Evolutionary conservation across 441 rosid species (phyloP).

Genomic region (Daphne laureola): DNA sequence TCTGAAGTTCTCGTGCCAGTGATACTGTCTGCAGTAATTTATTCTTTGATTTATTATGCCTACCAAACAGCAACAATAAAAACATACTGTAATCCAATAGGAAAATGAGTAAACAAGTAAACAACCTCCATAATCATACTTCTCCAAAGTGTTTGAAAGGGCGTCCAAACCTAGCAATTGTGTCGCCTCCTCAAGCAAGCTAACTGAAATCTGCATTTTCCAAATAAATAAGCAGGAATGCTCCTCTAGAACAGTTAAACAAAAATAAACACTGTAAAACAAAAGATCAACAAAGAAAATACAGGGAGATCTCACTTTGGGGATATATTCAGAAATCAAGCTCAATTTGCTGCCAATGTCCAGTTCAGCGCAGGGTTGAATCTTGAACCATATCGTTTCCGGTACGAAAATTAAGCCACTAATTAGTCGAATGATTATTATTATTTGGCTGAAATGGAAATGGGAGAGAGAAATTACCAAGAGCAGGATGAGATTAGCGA

Average conservation of each 20-base stretch:
- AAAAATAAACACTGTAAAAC: not conserved
- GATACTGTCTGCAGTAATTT: too few relatives aligned
- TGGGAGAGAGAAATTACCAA: conserved; percentile 27
- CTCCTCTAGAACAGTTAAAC: not conserved
- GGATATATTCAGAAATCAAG: conserved; percentile 36
- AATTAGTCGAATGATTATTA: not conserved
- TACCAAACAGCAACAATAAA: too few relatives aligned
- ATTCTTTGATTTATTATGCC: too few relatives aligned
- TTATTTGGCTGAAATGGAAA: not conserved
- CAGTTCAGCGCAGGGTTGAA: conserved; percentile 60
- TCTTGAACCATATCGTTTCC: conserved; percentile 20
- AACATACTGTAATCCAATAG: not conserved
- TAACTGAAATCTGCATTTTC: conserved; percentile 36
- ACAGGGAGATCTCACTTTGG: conserved; percentile 57
- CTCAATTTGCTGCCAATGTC: conserved; percentile 32
- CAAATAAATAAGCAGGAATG: not conserved
- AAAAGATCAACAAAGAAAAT: not conserved
- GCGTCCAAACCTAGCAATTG: conserved; percentile 21
- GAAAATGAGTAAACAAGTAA: not conserved
- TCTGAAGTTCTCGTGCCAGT: not conserved
- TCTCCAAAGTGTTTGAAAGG: conserved; percentile 9
- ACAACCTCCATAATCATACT: conserved; percentile 18
- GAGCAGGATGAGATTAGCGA: conserved; percentile 51
- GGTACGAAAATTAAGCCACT: not conserved
- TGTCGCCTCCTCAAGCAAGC: conserved; percentile 50